Conservation (phyloP, 331 rosid species). For the Rosa hybrid region DNA sequence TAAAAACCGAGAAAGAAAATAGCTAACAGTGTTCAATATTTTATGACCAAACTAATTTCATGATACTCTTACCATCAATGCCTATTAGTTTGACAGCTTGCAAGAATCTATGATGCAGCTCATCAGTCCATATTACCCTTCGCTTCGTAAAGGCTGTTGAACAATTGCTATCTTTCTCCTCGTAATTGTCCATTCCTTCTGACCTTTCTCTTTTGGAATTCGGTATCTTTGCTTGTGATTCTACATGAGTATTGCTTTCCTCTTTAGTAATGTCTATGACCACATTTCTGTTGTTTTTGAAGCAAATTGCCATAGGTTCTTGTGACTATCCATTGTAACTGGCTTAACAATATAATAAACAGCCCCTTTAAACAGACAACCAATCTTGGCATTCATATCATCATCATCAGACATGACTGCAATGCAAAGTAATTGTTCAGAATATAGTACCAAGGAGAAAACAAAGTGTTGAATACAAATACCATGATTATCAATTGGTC, state of each 20-base stretch:
- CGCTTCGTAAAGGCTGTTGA: no score
- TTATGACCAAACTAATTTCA: neutral
- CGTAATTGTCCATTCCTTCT: no score
- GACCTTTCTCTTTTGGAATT: no score
- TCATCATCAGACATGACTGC: constrained; percentile 37
- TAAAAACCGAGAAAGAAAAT: constrained; percentile 19
- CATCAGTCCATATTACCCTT: no score
- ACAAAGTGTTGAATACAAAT: no score
- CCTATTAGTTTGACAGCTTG: no score
- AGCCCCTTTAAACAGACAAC: constrained; percentile 40
- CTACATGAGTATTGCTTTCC: no score
- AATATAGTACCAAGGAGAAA: neutral
- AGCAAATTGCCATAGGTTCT: constrained; percentile 41
- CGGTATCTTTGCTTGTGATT: no score
- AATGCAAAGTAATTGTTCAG: neutral
- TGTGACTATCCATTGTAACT: constrained; percentile 16
- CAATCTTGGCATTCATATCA: constrained; percentile 12
- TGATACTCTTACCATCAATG: no score
- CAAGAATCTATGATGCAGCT: no score
- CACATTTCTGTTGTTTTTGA: neutral
- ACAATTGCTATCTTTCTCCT: no score
- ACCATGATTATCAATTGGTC: neutral
- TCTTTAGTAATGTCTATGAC: no score
- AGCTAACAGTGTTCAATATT: neutral
- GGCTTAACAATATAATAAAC: constrained; percentile 28